Evolutionary conservation across 75 land plant genomes (phyloP), one percentile per base, ranked within the genome.

Genomic region (Pinus taeda): DNA sequence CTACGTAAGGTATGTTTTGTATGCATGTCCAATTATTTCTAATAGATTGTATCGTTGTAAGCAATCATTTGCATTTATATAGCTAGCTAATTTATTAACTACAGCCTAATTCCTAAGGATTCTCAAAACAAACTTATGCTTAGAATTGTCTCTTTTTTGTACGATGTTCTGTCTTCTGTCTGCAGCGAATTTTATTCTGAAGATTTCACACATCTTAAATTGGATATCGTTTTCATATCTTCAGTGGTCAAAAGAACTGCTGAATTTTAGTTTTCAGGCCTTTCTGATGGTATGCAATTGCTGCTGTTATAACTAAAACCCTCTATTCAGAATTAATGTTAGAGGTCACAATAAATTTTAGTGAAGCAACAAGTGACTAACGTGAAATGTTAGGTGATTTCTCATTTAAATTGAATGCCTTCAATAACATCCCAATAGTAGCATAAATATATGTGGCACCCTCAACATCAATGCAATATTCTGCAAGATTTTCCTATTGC

Each of bases 1-100:
- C 0, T 26, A 26, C 26, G 0, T 26, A 78, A 96, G 99, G 99
- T 94, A 76, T 33, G 14, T 4, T 30, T 42, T n/a, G 22, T 30
- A 63, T 59, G 13, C 30, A 37, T 18, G 49, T 69, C 22, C 11
- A 42, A n/a, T 69, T 42, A 69, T 20, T 37, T 0, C 3, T 7
- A 20, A 42, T 39, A 18, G n/a, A 20, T 69, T 3, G 26, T 26
- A 26, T 26, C 26, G 26, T 26, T 26, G 13, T 69, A n/a, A 69
- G 30, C 12, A 69, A 22, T 8, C 21, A 15, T 69, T 37, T 69
- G 55, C 1, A 15, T 20, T 17, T 39, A 69, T n/a, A 3, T n/a
- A n/a, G 72, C 3, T n/a, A n/a, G 72, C 3, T 65, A 17, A 15
- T 69, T 69, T 69, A 49, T 49, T 49, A 49, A 9, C 12, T 1